phyloP scores from a whole-genome alignment of 2,329 filamentous ascomycete genomes.

The Xylariaceae sp. region DNA sequence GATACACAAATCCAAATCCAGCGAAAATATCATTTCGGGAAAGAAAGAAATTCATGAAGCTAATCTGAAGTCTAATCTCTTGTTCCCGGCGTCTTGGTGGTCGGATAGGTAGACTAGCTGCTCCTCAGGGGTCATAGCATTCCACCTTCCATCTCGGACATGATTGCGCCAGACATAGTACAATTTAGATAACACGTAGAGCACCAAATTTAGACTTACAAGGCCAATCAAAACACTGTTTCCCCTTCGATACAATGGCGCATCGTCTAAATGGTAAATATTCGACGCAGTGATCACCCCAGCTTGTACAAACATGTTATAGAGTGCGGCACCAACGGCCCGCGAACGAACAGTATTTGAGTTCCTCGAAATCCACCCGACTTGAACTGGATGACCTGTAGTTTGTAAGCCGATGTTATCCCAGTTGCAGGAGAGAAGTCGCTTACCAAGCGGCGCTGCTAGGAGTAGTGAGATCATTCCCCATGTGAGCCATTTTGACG shows the following conservation, averaged over 20 bases:
- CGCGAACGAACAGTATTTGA: conserved; percentile 60
- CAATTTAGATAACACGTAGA: conserved; percentile 52
- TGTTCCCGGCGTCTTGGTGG: conserved; percentile 48
- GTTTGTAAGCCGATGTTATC: conserved; percentile 5
- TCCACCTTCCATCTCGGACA: conserved; percentile 48
- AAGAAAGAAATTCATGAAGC: conserved; percentile 23
- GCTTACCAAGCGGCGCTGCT: conserved; percentile 44
- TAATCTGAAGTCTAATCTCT: conserved; percentile 48
- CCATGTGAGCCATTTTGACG: conserved; percentile 48
- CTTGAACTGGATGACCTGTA: conserved; percentile 32
- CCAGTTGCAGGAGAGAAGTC: neutral
- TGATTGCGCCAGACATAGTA: conserved; percentile 57
- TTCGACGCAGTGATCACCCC: conserved; percentile 40
- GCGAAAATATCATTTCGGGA: no score
- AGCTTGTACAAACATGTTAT: conserved; percentile 50
- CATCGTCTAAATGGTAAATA: conserved; percentile 58
- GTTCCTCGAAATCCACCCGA: conserved; percentile 51
- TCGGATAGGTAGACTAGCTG: conserved; percentile 50
- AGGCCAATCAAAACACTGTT: conserved; percentile 58
- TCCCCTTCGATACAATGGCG: conserved; percentile 55
- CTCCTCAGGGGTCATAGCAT: conserved; percentile 50
- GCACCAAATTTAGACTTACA: conserved; percentile 49
- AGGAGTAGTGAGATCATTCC: conserved; percentile 47
- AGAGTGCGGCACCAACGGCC: conserved; percentile 59
- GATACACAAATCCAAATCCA: neutral